phyloP scores from a whole-genome alignment of 768 basidiomycete species.

The Rhodotorula kratochvilovae region DNA sequence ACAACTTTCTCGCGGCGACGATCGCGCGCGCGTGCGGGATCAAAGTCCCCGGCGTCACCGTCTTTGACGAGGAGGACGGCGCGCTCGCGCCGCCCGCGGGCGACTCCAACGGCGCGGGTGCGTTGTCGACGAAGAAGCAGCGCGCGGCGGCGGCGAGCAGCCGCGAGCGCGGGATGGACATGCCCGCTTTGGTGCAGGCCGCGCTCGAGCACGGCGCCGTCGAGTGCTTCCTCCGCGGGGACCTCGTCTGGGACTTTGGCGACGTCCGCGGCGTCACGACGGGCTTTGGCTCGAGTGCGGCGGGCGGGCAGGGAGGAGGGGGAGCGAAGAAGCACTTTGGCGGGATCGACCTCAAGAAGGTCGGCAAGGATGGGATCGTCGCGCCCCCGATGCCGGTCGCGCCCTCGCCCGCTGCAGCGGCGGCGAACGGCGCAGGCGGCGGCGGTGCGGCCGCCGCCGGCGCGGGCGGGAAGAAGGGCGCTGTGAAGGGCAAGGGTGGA shows the following conservation, averaged over 20 bases:
- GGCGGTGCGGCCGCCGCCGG: background rate
- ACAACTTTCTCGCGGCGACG: slow-evolving; percentile 31
- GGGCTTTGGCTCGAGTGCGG: background rate
- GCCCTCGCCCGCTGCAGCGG: background rate
- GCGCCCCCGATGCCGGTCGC: slow-evolving; percentile 22
- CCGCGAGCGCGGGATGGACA: slow-evolving; percentile 14
- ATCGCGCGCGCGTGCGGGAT: slow-evolving; percentile 24
- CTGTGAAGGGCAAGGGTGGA: background rate
- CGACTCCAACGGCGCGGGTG: background rate
- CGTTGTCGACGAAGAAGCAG: background rate
- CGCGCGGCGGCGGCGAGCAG: background rate
- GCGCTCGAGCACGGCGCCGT: slow-evolving; percentile 36
- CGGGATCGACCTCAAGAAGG: slow-evolving; percentile 34
- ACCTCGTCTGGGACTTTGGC: slow-evolving; percentile 36
- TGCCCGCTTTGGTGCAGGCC: slow-evolving; percentile 18
- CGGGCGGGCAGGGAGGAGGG: background rate
- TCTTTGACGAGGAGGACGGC: slow-evolving; percentile 2
- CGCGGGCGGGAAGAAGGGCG: slow-evolving; percentile 3
- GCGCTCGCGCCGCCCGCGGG: background rate
- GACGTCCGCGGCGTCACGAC: slow-evolving; percentile 35
- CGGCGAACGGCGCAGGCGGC: slow-evolving; percentile 1
- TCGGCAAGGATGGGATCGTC: slow-evolving; percentile 33
- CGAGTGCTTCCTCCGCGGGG: slow-evolving; percentile 26
- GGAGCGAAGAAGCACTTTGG: slow-evolving; percentile 4
- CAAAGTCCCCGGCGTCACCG: slow-evolving; percentile 18